These are phyloP conservation scores for Westerdykella ornata DNA, from an alignment of 2,329 filamentous ascomycete species.

Conservation along the genomic window DNA sequence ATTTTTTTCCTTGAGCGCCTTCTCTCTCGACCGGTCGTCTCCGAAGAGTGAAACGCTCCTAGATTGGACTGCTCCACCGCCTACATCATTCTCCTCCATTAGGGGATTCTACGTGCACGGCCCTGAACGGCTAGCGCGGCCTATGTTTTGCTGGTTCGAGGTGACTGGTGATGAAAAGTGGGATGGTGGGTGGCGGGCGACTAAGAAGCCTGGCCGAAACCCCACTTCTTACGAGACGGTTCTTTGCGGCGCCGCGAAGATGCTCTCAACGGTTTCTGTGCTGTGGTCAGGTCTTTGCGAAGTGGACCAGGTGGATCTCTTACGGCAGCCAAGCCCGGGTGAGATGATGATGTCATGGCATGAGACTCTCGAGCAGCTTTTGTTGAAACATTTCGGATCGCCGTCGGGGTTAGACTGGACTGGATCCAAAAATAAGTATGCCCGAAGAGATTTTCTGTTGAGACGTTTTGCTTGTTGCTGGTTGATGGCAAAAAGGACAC, in stretches of 20 bases:
- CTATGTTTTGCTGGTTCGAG: neutral
- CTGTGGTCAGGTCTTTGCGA: no score
- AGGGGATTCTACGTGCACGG: neutral
- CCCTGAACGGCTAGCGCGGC: neutral
- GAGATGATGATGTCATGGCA: neutral
- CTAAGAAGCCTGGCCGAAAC: neutral
- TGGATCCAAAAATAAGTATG: no score
- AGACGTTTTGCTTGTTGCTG: no score
- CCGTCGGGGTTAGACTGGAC: no score
- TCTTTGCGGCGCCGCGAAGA: neutral
- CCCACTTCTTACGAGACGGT: neutral
- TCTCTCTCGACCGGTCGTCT: slow-evolving; percentile 3
- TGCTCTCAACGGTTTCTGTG: neutral
- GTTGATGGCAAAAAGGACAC: no score
- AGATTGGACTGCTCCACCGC: slow-evolving; percentile 7
- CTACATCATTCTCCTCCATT: slow-evolving; percentile 8
- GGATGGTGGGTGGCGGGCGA: neutral
- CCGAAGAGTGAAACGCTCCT: slow-evolving; percentile 1
- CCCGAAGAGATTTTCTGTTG: no score
- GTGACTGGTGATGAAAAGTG: neutral
- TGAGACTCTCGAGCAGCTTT: neutral
- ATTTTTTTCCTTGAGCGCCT: neutral
- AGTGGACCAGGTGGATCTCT: neutral
- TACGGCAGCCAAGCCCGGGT: neutral
- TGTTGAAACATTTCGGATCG: neutral